Evolutionary conservation across 306 rosid genomes (phyloP), one percentile per base, ranked within the genome.

Genomic region (Hylodesmum podocarpum): DNA sequence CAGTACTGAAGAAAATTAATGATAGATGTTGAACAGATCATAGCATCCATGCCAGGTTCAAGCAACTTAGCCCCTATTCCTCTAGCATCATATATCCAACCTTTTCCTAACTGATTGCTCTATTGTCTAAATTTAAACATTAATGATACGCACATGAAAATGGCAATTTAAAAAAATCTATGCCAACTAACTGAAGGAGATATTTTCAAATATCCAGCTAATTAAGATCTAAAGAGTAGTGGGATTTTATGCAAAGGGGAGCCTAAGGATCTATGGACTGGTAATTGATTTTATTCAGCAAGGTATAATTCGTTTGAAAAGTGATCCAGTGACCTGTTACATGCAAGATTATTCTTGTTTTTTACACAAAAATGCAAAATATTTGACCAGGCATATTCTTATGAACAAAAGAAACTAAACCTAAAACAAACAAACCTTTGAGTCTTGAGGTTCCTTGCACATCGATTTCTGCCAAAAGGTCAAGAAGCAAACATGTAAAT

Each of bases 381-480:
- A 62, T 61, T 54, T 50, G 6, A 67, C 4, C 62, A 12, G 31
- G 62, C 34, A 73, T 15, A 58, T 70, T 66, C 41, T 66, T 33
- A 54, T 28, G 51, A 72, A 66, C 80, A 72, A 75, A 62, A 70
- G 36, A 63, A 69, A 64, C 1, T 28, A 21, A 44, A 73, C 54
- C 25, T 53, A 73, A 31, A 13, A 70, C 22, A 67, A 16, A 80
- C 92, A 66, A 76, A 96, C 99, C 96, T 96, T 89, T 5, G 96
- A 92, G 4, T 92, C 93, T 21, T 86, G 81, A 59, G 91, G 87
- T 75, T 96, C 97, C 81, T 83, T 88, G 87, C 79, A 74, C 62
- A 96, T 88, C 64, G 96, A 86, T 89, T 87, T 96, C 99, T 96
- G 96, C 89, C 80, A 76, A 62, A 59, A 59, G 40, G 36, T 43